Evolutionary conservation across 208 protist species (phyloP).

Genomic region (Trypanosoma avium): DNA sequence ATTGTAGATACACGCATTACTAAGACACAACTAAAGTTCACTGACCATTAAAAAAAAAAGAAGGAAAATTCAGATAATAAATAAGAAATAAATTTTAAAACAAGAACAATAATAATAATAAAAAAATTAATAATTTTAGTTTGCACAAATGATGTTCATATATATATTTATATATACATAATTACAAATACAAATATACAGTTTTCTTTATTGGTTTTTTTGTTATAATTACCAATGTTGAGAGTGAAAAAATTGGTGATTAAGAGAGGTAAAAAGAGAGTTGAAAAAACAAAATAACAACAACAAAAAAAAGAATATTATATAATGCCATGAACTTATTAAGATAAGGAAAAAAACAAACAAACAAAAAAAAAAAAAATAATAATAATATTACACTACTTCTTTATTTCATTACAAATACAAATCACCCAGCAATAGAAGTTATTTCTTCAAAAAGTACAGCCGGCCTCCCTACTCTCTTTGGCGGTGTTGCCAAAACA

Average conservation of each 20-base stretch:
- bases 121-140: not conserved
- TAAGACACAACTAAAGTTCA: not conserved
- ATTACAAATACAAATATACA: not conserved
- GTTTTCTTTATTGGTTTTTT: no score
- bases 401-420: not conserved
- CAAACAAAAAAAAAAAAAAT: not conserved
- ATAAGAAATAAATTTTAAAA: not conserved
- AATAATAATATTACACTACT: not conserved
- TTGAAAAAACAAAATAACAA: no score
- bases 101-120: no score
- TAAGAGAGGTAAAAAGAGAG: no score
- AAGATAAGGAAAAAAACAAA: no score
- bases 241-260: no score
- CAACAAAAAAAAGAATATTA: no score
- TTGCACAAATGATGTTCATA: not conserved
- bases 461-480: conserved; percentile 29
- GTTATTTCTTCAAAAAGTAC: conserved; percentile 27
- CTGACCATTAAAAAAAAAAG: not conserved
- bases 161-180: conserved; percentile 9
- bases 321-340: no score
- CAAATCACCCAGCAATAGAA: conserved; percentile 10
- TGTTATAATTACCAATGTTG: no score
- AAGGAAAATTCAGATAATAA: not conserved
- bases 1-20: conserved; percentile 2
- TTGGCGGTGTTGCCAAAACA: conserved; percentile 43